A percentile compares a stretch with the other conserved stretches of the same genome.
phyloP scores from a whole-genome alignment of 2,329 filamentous ascomycete species.

The Trichoderma guizhouense region DNA sequence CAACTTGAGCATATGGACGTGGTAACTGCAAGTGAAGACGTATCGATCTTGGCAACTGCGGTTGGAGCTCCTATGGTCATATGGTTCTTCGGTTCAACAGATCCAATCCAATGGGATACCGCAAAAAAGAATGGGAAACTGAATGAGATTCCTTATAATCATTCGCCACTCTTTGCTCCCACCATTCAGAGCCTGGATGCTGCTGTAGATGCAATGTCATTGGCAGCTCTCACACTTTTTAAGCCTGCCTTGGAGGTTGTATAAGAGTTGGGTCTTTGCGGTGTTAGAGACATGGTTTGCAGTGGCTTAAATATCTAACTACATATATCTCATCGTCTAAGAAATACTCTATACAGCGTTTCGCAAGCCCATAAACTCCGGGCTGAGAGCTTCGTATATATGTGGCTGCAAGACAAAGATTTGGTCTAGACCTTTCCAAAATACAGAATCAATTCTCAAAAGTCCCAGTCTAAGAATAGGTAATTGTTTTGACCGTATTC shows the following conservation, averaged over 20 bases:
- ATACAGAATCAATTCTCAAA: not conserved
- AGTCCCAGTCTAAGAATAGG: not conserved
- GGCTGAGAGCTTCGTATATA: not conserved
- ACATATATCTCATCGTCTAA: not conserved
- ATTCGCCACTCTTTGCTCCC: not conserved
- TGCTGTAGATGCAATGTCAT: not conserved
- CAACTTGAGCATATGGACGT: not conserved
- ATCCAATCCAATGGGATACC: not conserved
- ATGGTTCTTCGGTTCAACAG: not conserved
- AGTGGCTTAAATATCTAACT: not conserved
- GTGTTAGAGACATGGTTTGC: not conserved
- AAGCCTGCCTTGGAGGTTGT: not conserved
- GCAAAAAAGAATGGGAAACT: not conserved
- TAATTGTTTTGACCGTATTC: not conserved
- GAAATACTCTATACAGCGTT: not conserved
- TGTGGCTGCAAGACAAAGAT: not conserved
- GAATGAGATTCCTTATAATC: not conserved
- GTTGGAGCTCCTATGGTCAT: not conserved
- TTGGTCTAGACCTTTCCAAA: not conserved
- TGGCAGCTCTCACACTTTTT: not conserved
- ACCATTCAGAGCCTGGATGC: not conserved
- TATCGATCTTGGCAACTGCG: not conserved
- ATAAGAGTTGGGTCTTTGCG: not conserved
- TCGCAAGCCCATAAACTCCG: not conserved
- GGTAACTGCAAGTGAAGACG: not conserved